phyloP scores from a whole-genome alignment of 305 asterid genomes.

The Nicotiana rustica region DNA sequence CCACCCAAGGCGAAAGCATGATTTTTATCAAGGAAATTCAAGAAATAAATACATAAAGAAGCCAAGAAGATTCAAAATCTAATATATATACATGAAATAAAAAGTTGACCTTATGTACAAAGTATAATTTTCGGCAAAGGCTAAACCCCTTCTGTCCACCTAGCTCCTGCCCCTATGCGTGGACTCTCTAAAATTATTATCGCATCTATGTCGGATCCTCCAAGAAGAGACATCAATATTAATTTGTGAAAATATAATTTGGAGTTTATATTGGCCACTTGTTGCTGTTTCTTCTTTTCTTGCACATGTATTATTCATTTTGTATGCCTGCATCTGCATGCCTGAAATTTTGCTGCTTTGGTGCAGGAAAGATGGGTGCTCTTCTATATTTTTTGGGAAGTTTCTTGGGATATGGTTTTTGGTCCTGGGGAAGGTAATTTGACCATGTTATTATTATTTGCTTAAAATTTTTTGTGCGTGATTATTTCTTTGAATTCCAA shows the following conservation, averaged over 20 bases:
- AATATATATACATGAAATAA: too few species aligned
- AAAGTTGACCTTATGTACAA: too few species aligned
- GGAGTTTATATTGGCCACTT: neutral
- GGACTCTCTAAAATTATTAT: too few species aligned
- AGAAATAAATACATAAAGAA: too few species aligned
- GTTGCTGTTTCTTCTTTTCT: constrained; percentile 6
- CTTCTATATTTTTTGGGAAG: constrained; percentile 32
- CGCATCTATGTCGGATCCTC: too few species aligned
- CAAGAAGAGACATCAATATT: neutral
- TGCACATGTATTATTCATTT: constrained; percentile 33
- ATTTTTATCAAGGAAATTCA: too few species aligned
- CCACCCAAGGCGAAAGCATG: neutral
- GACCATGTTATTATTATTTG: constrained; percentile 30
- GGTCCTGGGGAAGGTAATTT: constrained; percentile 29
- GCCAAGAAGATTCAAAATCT: rapidly evolving
- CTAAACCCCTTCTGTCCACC: too few species aligned
- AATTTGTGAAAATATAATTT: too few species aligned
- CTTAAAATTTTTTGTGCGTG: neutral
- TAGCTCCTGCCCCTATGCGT: too few species aligned
- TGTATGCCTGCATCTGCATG: constrained; percentile 33
- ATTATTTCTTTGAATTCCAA: constrained; percentile 31
- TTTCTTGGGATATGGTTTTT: constrained; percentile 29
- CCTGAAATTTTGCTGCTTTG: constrained; percentile 30
- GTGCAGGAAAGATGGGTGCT: constrained; percentile 20
- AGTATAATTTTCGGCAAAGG: too few species aligned